Evolutionary conservation across 2,329 filamentous ascomycete species (phyloP).

Genomic region (Didymella lethalis): DNA sequence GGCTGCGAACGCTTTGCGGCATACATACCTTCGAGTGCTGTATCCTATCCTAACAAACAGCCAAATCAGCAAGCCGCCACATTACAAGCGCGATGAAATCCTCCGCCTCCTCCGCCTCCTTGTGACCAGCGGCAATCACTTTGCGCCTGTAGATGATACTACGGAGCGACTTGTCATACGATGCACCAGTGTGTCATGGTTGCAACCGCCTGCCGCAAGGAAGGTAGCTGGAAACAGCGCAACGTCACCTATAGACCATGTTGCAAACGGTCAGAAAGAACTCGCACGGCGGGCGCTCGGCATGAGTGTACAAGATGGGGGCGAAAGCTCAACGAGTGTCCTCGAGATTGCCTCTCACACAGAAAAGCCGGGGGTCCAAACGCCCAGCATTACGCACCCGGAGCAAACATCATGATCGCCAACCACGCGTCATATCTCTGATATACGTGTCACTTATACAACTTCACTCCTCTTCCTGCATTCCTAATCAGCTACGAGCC

Average conservation of each 20-base stretch:
- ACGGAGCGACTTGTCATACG: constrained; percentile 78
- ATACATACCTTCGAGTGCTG: constrained; percentile 93
- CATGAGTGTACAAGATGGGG: constrained; percentile 48
- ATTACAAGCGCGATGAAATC: constrained; percentile 92
- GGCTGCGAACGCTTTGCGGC: constrained; percentile 67
- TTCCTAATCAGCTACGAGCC: neutral
- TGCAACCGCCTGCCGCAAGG: constrained; percentile 49
- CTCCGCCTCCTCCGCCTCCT: constrained; percentile 77
- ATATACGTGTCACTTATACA: neutral
- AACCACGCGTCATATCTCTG: neutral
- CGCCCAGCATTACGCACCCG: constrained; percentile 43
- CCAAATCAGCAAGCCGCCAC: constrained; percentile 82
- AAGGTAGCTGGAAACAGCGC: constrained; percentile 32
- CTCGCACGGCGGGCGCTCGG: constrained; percentile 50
- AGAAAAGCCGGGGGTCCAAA: constrained; percentile 53
- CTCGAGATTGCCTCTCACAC: constrained; percentile 51
- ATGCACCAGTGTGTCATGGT: constrained; percentile 76
- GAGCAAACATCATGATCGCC: constrained; percentile 25
- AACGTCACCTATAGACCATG: constrained; percentile 36
- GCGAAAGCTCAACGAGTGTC: constrained; percentile 51
- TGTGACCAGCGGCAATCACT: constrained; percentile 70
- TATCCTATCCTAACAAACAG: constrained; percentile 91
- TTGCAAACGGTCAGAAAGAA: constrained; percentile 46
- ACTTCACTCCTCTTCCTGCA: neutral
- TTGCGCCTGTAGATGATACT: constrained; percentile 81